These are phyloP conservation scores for Tetrahymena malaccensis DNA, from an alignment of 73 alveolate species.

Conservation along the genomic window DNA sequence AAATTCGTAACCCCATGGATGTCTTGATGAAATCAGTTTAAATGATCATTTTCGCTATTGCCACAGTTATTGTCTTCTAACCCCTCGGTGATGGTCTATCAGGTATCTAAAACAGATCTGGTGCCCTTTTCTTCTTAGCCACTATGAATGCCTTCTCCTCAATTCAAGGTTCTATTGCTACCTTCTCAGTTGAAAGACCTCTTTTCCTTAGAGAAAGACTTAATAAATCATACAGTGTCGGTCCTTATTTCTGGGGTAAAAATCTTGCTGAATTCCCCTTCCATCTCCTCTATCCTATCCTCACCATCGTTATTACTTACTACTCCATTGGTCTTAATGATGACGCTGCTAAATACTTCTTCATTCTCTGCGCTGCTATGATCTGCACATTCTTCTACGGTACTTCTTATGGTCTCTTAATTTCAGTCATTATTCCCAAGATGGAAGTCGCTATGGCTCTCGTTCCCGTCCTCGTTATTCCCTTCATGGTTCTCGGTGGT, in stretches of 20 bases:
- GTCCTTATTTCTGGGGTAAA: slow-evolving; percentile 51
- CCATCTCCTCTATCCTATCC: slow-evolving; percentile 15
- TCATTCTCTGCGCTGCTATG: slow-evolving; percentile 2
- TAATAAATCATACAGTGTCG: slow-evolving; percentile 41
- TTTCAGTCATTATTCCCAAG: slow-evolving; percentile 21
- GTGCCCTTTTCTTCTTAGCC: slow-evolving; percentile 41
- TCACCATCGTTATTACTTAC: slow-evolving; percentile 8
- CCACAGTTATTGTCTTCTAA: slow-evolving; percentile 39
- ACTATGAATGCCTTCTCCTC: slow-evolving; percentile 30
- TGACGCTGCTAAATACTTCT: neutral
- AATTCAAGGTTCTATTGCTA: slow-evolving; percentile 29
- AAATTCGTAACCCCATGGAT: slow-evolving; percentile 46
- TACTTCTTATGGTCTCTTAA: slow-evolving; percentile 22
- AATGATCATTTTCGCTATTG: slow-evolving; percentile 37
- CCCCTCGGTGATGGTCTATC: slow-evolving; percentile 18
- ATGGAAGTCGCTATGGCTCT: slow-evolving; percentile 34
- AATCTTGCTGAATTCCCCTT: slow-evolving; percentile 53
- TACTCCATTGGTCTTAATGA: slow-evolving; percentile 31
- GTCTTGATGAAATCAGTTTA: slow-evolving; percentile 33
- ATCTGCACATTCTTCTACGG: slow-evolving; percentile 18
- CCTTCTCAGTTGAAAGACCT: slow-evolving; percentile 54
- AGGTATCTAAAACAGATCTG: slow-evolving; percentile 34
- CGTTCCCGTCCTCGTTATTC: slow-evolving; percentile 41
- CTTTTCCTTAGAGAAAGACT: slow-evolving; percentile 61
- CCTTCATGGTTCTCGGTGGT: slow-evolving; percentile 49